Evolutionary conservation across 345 rosid species (phyloP).

Genomic region (Aquilaria sinensis): DNA sequence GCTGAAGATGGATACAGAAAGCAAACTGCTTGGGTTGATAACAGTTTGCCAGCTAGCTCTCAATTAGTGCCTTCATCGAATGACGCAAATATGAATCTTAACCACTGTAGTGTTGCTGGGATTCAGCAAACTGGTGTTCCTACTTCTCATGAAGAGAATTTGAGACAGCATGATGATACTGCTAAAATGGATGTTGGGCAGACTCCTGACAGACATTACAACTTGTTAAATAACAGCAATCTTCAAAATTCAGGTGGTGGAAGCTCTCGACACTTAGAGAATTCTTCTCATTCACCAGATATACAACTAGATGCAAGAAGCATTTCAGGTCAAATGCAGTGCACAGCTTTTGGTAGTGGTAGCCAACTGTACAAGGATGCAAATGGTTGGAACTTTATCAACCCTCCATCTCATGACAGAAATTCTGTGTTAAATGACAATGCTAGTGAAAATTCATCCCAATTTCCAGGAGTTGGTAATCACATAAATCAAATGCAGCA

Average conservation of each 20-base stretch:
- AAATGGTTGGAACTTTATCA: constrained; percentile 42
- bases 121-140: constrained; percentile 28
- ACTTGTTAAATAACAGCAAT: constrained; percentile 33
- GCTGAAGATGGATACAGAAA: constrained; percentile 28
- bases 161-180: constrained; percentile 34
- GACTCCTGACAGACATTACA: constrained; percentile 33
- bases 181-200: constrained; percentile 31
- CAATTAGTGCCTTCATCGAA: constrained; percentile 22
- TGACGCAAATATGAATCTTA: constrained; percentile 18
- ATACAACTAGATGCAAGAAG: constrained; percentile 30
- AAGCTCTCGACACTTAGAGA: constrained; percentile 32
- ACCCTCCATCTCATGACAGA: constrained; percentile 21
- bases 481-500: constrained; percentile 18
- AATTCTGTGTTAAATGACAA: constrained; percentile 23
- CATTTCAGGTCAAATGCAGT: constrained; percentile 24
- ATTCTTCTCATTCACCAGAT: constrained; percentile 28
- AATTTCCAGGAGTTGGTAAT: constrained; percentile 20
- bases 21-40: constrained; percentile 31
- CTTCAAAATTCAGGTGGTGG: constrained; percentile 40
- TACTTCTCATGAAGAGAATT: constrained; percentile 30
- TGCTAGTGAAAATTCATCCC: constrained; percentile 27
- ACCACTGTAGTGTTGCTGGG: constrained; percentile 16
- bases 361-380: constrained; percentile 29
- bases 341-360: constrained; percentile 19
- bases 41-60: constrained; percentile 23